Evolutionary conservation across 495 filamentous ascomycete species (phyloP), one percentile per base, ranked within the genome.

Genomic region (Aspergillus egyptiacus): DNA sequence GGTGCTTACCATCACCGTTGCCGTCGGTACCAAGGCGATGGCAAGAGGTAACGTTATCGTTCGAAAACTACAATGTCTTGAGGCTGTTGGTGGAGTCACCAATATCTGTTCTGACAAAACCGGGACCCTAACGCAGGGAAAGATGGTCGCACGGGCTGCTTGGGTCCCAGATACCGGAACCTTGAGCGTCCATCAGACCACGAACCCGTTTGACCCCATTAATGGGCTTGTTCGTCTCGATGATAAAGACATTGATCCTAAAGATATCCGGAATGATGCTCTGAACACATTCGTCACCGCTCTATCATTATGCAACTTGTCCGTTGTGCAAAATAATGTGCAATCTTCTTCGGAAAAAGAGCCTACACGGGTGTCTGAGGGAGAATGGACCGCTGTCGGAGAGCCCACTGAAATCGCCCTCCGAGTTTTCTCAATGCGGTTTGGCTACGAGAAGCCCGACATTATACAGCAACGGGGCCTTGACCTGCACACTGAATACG

Each of bases 81-180:
- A 93, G 62, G 87, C 87, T 1, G 79, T 93, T 11, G 88, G 87
- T 10, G 87, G 86, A 30, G 84, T 91, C 28, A 90, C 86, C 45
- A 90, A 91, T 57, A 91, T 93, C 54, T 93, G 87, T 63, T 90
- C 86, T 7, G 87, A 93, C 64, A 93, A 93, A 60, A 93, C 87
- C 2, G 87, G 87, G 3, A 93, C 88, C 0, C 69, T 93, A 15
- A 93, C 87, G 0, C 83, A 86, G 57, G 83, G 83, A 48, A 55
- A 68, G 62, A 91, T 91, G 88, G 80, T 90, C 14, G 80, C 87
- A 11, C 77, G 83, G 28, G 85, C 86, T 47, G 85, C 81, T 2
- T 94, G 87, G 87, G 74, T 91, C 32, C 87, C 86, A 0, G 71
- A 69, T 20, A 52, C 55, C 31, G 82, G 82, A 11, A 81, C 74